A percentile compares a stretch with the other conserved stretches of the same genome.
These are phyloP conservation scores for Panellus pusillus DNA, from an alignment of 768 basidiomycete genomes.

Conservation along the genomic window DNA sequence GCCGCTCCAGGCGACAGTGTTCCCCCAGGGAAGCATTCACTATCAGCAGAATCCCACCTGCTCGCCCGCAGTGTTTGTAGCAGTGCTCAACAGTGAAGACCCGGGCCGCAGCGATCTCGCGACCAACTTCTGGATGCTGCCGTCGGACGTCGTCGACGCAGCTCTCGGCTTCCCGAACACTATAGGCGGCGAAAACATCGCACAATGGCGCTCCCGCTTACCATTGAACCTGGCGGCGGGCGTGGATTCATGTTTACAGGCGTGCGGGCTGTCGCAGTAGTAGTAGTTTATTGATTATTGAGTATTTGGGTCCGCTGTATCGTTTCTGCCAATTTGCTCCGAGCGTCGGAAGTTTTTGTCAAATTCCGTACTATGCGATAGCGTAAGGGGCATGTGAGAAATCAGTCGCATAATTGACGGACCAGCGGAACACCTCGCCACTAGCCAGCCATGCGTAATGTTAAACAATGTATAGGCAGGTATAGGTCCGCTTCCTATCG, in stretches of 20 bases:
- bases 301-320: no score
- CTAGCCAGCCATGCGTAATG: no score
- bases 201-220: conserved; percentile 9
- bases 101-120: conserved; percentile 15
- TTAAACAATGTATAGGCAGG: no score
- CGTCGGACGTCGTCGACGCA: conserved; percentile 11
- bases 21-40: conserved; percentile 7
- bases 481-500: no score
- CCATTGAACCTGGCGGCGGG: conserved; percentile 17
- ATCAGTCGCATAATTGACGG: no score
- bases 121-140: conserved; percentile 11
- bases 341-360: no score
- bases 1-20: conserved; percentile 3
- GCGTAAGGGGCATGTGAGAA: no score
- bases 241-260: conserved; percentile 12
- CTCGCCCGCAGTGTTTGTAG: conserved; percentile 2
- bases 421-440: no score
- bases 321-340: no score
- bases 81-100: conserved; percentile 1
- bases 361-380: no score
- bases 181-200: conserved; percentile 14
- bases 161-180: conserved; percentile 17
- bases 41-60: conserved; percentile 12
- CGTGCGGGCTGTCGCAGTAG: conserved; percentile 11
- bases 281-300: no score